Evolutionary conservation across 2,329 filamentous ascomycete species (phyloP).

Genomic region (Dactylellina parvicollis): DNA sequence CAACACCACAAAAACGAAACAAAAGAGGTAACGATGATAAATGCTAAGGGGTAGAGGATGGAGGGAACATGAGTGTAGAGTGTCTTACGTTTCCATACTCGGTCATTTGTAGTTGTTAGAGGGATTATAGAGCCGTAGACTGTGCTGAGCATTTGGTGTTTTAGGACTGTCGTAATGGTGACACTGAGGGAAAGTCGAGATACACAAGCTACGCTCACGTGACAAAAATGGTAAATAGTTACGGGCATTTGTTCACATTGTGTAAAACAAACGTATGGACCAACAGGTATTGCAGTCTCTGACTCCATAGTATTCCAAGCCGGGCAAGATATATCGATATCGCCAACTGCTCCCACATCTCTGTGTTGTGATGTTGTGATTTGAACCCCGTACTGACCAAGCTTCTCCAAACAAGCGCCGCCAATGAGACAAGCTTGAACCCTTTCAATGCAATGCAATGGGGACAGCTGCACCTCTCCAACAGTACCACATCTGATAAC

Average conservation of each 20-base stretch:
- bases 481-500: not conserved
- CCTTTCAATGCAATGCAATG: not conserved
- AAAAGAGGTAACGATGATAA: not conserved
- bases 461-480: not conserved
- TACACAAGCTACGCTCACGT: not conserved
- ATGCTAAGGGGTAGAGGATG: not conserved
- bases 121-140: not conserved
- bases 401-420: not conserved
- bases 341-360: no score
- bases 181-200: not conserved
- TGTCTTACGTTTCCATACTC: not conserved
- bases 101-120: not conserved
- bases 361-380: constrained; percentile 19
- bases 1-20: not conserved
- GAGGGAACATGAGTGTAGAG: not conserved
- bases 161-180: not conserved
- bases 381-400: constrained; percentile 19
- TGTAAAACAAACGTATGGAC: no score
- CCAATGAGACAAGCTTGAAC: not conserved
- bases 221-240: not conserved
- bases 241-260: no score
- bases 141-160: not conserved
- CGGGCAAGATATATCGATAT: no score
- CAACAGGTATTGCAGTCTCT: no score
- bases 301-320: no score